Evolutionary conservation across 495 filamentous ascomycete genomes (phyloP), one percentile per base, ranked within the genome.

Genomic region (Filosporella fistucella): DNA sequence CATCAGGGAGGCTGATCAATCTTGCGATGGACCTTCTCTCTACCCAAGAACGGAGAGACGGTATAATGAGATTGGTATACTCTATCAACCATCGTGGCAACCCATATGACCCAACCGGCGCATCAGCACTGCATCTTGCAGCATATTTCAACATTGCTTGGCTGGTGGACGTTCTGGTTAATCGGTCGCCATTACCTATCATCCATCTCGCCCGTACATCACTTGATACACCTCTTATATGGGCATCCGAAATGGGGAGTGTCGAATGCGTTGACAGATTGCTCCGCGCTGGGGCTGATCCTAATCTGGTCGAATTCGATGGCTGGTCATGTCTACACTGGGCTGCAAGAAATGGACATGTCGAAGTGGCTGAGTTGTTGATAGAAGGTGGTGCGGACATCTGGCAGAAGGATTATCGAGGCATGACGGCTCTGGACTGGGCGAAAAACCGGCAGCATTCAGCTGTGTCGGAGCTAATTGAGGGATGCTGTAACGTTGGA

Each of bases 141-240:
- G 25, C 47, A 34, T 51, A 44, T 14, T 51, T 51, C 47, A 38
- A 51, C 17, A 13, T 51, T 4, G n/a, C 38, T 29, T 51, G 47
- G 47, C 21, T 51, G n/a, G n/a, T n/a, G n/a, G n/a, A n/a, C n/a
- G n/a, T n/a, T n/a, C n/a, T n/a, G n/a, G n/a, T n/a, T n/a, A n/a
- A n/a, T n/a, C n/a, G n/a, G n/a, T n/a, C n/a, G n/a, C n/a, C n/a
- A n/a, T n/a, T n/a, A n/a, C n/a, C n/a, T n/a, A n/a, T n/a, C n/a
- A n/a, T n/a, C n/a, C n/a, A n/a, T n/a, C n/a, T n/a, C n/a, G n/a
- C n/a, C n/a, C n/a, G n/a, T n/a, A n/a, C n/a, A n/a, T n/a, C n/a
- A n/a, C n/a, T n/a, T 18, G 46, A 49, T 22, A 51, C 47, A 3
- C 13, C 47, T 3, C 24, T 51, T 14, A 28, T 43, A 16, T 51